Percentiles rank a stretch among this genome's conserved stretches.
Evolutionary conservation across 2,329 filamentous ascomycete species (phyloP).

Genomic region (Aureobasidium sp.): DNA sequence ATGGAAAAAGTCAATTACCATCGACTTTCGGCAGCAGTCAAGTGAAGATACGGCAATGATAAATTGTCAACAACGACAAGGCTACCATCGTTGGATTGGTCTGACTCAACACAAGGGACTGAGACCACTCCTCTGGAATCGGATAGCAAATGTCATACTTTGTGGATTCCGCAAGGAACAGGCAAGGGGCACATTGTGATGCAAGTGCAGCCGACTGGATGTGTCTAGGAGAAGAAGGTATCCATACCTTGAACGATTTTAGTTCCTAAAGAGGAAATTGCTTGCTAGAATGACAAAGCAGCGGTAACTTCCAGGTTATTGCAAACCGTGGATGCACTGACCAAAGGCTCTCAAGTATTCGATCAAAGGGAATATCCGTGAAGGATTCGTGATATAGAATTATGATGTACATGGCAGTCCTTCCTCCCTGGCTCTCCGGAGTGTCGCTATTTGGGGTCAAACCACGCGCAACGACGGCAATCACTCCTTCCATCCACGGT

Average conservation of each 20-base stretch:
- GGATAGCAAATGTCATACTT: neutral
- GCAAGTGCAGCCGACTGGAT: slow-evolving; percentile 1
- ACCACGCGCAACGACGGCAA: neutral
- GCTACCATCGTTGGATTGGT: neutral
- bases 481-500: slow-evolving; percentile 69
- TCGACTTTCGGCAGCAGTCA: neutral
- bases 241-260: neutral
- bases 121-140: neutral
- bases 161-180: neutral
- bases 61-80: neutral
- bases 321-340: neutral
- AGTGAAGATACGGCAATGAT: neutral
- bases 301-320: neutral
- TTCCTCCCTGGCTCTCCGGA: neutral
- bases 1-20: neutral
- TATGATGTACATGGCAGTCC: neutral
- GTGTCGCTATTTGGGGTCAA: neutral
- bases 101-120: neutral
- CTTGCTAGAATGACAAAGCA: neutral
- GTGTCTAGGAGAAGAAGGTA: neutral
- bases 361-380: neutral
- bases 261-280: neutral
- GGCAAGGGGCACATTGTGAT: neutral
- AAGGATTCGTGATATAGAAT: neutral
- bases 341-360: neutral